Base-by-base conservation (phyloP, 768 basidiomycete species). In the Boletus rubroflammeus region DNA sequence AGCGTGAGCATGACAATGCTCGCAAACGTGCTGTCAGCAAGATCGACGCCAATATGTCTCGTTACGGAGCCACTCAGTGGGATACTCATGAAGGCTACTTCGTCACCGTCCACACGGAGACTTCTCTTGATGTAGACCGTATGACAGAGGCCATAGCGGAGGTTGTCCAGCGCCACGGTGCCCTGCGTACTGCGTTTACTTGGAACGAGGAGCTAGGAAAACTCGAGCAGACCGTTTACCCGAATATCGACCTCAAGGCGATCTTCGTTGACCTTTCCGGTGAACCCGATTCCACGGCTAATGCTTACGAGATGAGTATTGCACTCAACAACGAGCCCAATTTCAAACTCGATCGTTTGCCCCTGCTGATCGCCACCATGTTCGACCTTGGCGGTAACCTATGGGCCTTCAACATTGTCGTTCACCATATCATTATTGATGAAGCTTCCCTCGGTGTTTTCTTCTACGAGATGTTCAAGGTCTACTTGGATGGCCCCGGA, bases 11-110 rank as follows among this genome's bases (percentile, higher is more conserved):
- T 23, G 66, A 69, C 43, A 70, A 69, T 44, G 60, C 66, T 43
- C 62, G 66, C 38, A 68, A 62, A 47, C 67, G 68, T 25, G 41
- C 60, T 11, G 60, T 62, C 17, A 67, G 56, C 45, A 65, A 66
- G 50, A 68, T 69, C n/a, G 65, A 68, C 15, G 53, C 62, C 29
- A 67, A 47, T 28, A 70, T 70, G 68, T 64, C 66, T 42, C 68
- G 68, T 38, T 66, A 66, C 19, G 66, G 68, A n/a, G 68, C 68
- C 21, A 70, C 67, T 23, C 67, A 69, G 13, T 69, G 68, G 66
- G 67, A 67, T 38, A 67, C 67, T 4, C 67, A 69, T 17, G 67
- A 69, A 44, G 64, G 67, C 31, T 61, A 58, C 51, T 57, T 64
- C 7, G 51, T 61, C 35, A 61, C 51, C 11, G 23, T 64, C 36